Evolutionary conservation across 2,329 filamentous ascomycete genomes (phyloP).

Genomic region (Pseudogymnoascus sp.): DNA sequence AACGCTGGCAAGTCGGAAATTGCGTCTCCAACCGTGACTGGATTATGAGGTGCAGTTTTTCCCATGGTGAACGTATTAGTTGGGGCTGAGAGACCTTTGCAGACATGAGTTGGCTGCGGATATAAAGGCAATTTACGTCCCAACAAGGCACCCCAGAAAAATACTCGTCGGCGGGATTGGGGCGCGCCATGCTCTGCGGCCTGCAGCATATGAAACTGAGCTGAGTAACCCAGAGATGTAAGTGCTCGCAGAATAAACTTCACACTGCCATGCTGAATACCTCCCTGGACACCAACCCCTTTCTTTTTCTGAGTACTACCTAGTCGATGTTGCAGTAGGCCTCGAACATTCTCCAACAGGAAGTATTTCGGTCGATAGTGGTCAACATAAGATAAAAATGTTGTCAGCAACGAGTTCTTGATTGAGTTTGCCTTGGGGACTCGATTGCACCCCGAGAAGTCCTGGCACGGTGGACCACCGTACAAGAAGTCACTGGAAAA

Average conservation of each 20-base stretch:
- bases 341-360: conserved; percentile 22
- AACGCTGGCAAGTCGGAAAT: conserved; percentile 16
- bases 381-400: conserved; percentile 19
- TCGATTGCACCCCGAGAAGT: conserved; percentile 15
- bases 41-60: conserved; percentile 13
- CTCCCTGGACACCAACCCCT: not conserved
- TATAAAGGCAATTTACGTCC: conserved; percentile 15
- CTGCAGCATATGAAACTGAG: conserved; percentile 16
- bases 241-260: conserved; percentile 19
- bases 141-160: conserved; percentile 18
- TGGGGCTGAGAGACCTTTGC: not conserved
- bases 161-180: conserved; percentile 14
- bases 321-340: conserved; percentile 12
- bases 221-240: conserved; percentile 19
- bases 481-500: conserved; percentile 12
- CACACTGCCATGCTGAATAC: not conserved
- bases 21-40: conserved; percentile 14
- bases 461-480: conserved; percentile 18
- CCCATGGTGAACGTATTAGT: conserved; percentile 10
- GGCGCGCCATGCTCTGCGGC: conserved; percentile 15
- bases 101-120: conserved; percentile 13
- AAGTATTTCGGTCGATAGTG: conserved; percentile 22
- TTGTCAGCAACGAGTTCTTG: conserved; percentile 18
- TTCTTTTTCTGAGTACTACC: conserved; percentile 12
- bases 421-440: conserved; percentile 12